phyloP scores from a whole-genome alignment of 75 land plant species.

The Chamaecyparis obtusa region DNA sequence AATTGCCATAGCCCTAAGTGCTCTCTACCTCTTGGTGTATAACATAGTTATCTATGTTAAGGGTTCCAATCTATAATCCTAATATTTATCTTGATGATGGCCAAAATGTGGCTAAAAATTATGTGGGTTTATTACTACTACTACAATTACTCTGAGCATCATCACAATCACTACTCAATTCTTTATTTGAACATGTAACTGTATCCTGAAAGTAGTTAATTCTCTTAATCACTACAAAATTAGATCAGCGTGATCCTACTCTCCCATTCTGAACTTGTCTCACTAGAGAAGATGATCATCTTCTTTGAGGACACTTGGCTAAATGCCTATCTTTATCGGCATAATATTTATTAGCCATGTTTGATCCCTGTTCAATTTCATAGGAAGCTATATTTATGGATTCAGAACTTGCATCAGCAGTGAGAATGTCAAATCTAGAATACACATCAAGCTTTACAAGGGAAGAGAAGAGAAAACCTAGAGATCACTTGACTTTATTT shows the following conservation, averaged over 20 bases:
- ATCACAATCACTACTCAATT: constrained; percentile 26
- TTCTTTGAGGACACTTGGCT: not conserved
- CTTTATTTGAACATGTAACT: constrained; percentile 23
- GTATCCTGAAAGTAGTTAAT: constrained; percentile 55
- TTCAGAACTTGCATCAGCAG: not conserved
- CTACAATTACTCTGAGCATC: constrained; percentile 32
- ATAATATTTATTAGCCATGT: not conserved
- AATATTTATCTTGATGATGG: too few species aligned
- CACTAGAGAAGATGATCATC: not conserved
- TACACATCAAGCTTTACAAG: not conserved
- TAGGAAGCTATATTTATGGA: not conserved
- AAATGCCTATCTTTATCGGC: not conserved
- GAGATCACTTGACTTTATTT: too few species aligned
- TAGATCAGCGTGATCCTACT: constrained; percentile 7
- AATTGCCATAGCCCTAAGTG: too few species aligned
- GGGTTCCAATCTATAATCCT: too few species aligned
- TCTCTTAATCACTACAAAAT: constrained; percentile 21
- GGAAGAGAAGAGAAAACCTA: too few species aligned
- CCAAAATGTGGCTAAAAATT: too few species aligned
- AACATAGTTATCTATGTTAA: too few species aligned
- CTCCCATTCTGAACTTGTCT: not conserved
- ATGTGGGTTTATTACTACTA: constrained; percentile 11
- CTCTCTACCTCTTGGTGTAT: too few species aligned
- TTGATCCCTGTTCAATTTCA: not conserved
- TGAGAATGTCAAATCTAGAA: not conserved